A percentile compares a stretch with the other conserved stretches of the same genome.
Conservation (phyloP, 2,329 filamentous ascomycete genomes). For the Stromatinia cepivora region DNA sequence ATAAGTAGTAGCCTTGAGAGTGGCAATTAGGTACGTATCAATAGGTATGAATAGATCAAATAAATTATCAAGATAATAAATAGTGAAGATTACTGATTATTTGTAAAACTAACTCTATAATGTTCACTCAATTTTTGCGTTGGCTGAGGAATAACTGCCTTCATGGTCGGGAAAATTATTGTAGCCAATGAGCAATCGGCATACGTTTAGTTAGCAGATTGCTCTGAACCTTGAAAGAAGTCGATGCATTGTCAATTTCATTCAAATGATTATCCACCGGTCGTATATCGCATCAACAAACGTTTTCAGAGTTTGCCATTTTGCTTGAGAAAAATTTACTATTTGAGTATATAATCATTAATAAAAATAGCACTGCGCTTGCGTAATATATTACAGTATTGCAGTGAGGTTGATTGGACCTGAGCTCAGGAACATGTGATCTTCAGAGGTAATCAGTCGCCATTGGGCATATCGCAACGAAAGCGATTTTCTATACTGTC, state of each 20-base stretch:
- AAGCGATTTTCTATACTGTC: background rate
- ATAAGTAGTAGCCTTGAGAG: background rate
- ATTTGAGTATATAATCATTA: background rate
- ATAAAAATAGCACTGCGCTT: background rate
- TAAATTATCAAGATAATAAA: background rate
- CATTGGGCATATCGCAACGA: background rate
- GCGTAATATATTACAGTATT: background rate
- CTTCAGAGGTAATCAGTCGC: background rate
- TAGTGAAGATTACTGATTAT: background rate
- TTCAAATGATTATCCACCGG: background rate
- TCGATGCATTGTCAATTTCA: background rate
- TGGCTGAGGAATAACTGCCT: background rate
- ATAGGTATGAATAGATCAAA: background rate
- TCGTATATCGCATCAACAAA: too few species aligned
- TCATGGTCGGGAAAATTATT: background rate
- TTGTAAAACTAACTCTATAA: background rate
- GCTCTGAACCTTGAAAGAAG: conserved; percentile 13
- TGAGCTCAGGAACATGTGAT: conserved; percentile 6
- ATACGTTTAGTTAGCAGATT: conserved; percentile 16
- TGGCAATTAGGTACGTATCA: background rate
- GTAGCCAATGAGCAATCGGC: conserved; percentile 1
- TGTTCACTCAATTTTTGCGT: background rate
- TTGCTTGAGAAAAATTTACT: background rate
- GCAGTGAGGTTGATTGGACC: background rate
- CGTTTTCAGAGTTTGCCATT: background rate